Evolutionary conservation across 768 basidiomycete genomes (phyloP).

Genomic region (Royoungia palumana): DNA sequence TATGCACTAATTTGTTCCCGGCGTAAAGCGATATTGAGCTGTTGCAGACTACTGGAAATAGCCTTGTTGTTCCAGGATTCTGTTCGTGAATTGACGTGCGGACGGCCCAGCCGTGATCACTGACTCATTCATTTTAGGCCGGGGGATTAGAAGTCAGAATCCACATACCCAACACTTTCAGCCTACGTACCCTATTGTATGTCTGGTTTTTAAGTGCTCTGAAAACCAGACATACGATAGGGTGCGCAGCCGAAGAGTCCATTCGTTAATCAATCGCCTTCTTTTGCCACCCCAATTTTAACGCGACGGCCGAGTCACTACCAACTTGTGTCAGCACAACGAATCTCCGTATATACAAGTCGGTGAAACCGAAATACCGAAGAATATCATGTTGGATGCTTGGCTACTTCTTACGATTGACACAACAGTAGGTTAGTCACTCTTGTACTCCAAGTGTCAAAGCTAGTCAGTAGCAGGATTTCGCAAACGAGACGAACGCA

Average conservation of each 20-base stretch:
- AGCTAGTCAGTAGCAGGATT: not conserved
- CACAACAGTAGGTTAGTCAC: not conserved
- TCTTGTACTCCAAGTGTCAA: not conserved
- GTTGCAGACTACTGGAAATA: slow-evolving; percentile 66
- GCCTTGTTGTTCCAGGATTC: slow-evolving; percentile 80
- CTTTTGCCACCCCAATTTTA: slow-evolving; percentile 82
- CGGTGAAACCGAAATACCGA: slow-evolving; percentile 72
- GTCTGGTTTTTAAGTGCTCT: slow-evolving; percentile 28
- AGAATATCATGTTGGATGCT: slow-evolving; percentile 70
- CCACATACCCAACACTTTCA: slow-evolving; percentile 71
- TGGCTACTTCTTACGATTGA: slow-evolving; percentile 56
- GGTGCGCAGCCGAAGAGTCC: slow-evolving; percentile 58
- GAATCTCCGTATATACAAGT: slow-evolving; percentile 63
- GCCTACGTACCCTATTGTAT: slow-evolving; percentile 72
- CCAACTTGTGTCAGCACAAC: slow-evolving; percentile 49
- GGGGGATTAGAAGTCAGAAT: slow-evolving; percentile 83
- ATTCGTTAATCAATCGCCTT: slow-evolving; percentile 78
- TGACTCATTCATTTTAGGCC: slow-evolving; percentile 39
- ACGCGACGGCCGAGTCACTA: slow-evolving; percentile 63
- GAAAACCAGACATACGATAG: slow-evolving; percentile 44
- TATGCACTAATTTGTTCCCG: slow-evolving; percentile 14
- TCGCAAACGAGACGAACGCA: no score
- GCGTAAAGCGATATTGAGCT: not conserved
- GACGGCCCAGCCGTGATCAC: not conserved
- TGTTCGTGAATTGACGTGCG: slow-evolving; percentile 31